Evolutionary conservation across 176 grass and related monocot species (phyloP).

Genomic region (Cenchrus fungigraminus): DNA sequence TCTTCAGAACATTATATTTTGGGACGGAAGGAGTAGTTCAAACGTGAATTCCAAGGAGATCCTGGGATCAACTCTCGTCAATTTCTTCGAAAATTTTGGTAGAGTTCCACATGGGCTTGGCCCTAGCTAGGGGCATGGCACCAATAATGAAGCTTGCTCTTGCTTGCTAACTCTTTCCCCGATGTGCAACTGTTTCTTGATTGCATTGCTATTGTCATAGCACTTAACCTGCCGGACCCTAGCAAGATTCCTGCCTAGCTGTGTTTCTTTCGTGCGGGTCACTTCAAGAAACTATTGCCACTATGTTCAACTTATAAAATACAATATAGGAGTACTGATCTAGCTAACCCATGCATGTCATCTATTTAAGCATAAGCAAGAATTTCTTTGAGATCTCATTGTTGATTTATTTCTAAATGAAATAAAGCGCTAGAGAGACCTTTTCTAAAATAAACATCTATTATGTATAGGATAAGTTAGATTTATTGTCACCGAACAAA

Average conservation of each 20-base stretch:
- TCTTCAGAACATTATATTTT: no score
- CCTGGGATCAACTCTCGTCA: conserved; percentile 38
- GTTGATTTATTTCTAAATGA: no score
- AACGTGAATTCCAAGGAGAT: conserved; percentile 24
- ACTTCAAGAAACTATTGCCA: conserved; percentile 32
- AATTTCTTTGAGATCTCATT: neutral
- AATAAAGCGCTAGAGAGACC: no score
- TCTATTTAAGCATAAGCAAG: neutral
- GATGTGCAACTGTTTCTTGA: conserved; percentile 38
- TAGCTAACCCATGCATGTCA: neutral
- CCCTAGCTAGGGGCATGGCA: conserved; percentile 40
- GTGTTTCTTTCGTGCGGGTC: conserved; percentile 42
- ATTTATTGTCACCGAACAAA: no score
- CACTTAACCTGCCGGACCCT: conserved; percentile 44
- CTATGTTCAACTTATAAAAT: conserved; percentile 31
- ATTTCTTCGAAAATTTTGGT: conserved; percentile 50
- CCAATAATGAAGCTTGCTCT: conserved; percentile 58
- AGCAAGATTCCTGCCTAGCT: conserved; percentile 50
- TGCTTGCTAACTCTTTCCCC: conserved; percentile 38
- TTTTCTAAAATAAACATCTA: no score
- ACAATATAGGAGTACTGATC: conserved; percentile 12
- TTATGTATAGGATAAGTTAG: no score
- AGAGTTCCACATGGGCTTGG: conserved; percentile 36
- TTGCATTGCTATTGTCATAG: conserved; percentile 19
- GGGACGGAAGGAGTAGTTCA: neutral